Base-by-base conservation (phyloP, 257 asterid species). In the Capsicum baccatum region DNA sequence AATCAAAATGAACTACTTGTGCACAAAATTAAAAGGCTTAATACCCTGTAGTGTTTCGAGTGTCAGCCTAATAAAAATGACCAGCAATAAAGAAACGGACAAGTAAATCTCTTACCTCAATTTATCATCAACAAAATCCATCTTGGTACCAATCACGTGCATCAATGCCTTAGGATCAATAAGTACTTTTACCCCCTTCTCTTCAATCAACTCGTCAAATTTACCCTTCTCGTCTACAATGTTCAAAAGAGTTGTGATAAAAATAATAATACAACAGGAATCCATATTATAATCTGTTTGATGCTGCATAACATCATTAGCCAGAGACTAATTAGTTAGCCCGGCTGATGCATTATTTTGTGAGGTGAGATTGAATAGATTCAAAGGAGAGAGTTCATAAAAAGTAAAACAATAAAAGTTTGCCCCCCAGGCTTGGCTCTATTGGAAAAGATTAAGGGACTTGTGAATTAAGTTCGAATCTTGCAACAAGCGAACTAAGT, bases 81-180 rank as follows among this genome's bases (percentile, higher is more conserved):
- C 48, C 48, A 52, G 44, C 64, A 33, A 14, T 76, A 76, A n/a
- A 52, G 26, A 76, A 52, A 76, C 6, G 4, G 48, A 52, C 14
- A 52, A 76, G 64, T 26, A 74, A 50, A 74, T 76, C 21, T 48
- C 39, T 82, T 82, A 66, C 83, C 88, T 86, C 19, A 89, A 63
- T 79, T 89, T 89, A 85, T 90, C 89, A 85, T 89, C 91, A 1
- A 90, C 88, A 79, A 89, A 89, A 76, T 90, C 92, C 90, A 90
- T 87, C 85, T 85, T 85, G 44, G 90, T 86, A 52, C 89, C 91
- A 19, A 90, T 80, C 55, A 85, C 93, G 85, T 87, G 91, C 89
- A 89, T 85, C 60, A 86, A 84, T 16, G 90, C 90, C 83, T 90
- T 86, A 0, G 90, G 90, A 81, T 89, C 90, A 86, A 89, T 82